Conservation (phyloP, 805 yeast genomes). For the Candida chilensis region DNA sequence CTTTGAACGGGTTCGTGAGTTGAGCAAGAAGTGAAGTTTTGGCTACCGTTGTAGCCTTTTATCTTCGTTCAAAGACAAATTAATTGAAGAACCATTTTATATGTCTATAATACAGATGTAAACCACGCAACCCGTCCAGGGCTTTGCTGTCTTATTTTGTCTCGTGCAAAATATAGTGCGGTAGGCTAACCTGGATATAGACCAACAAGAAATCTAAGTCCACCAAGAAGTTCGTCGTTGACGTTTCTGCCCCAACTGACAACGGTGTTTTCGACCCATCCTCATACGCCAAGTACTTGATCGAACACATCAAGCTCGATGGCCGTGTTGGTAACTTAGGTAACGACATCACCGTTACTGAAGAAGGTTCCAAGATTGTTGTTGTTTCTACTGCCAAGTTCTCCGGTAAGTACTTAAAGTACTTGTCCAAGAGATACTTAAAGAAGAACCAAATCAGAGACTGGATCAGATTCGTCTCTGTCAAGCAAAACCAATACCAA, state of each 20-base stretch:
- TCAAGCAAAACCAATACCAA: conserved; percentile 91
- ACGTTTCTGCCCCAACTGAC: conserved; percentile 94
- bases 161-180: conserved; percentile 32
- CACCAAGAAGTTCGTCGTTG: conserved; percentile 87
- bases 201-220: conserved; percentile 74
- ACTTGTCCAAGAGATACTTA: conserved; percentile 99
- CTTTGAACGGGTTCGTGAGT: conserved; percentile 19
- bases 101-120: conserved; percentile 6
- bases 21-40: conserved; percentile 1
- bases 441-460: conserved; percentile 99
- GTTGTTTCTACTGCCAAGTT: conserved; percentile 89
- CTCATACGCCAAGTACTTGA: conserved; percentile 94
- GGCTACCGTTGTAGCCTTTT: conserved; percentile 1
- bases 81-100: conserved; percentile 6
- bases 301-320: conserved; percentile 99
- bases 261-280: conserved; percentile 97
- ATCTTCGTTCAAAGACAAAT: conserved; percentile 2
- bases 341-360: conserved; percentile 81
- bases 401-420: conserved; percentile 99
- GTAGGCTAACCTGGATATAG: conserved; percentile 68
- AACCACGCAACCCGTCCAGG: conserved; percentile 26
- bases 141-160: conserved; percentile 35
- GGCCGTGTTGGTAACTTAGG: conserved; percentile 96
- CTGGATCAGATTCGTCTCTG: conserved; percentile 98
- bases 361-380: conserved; percentile 82